Percentiles rank a stretch among this genome's conserved stretches.
These are phyloP conservation scores for Yarrowia galli DNA, from an alignment of 1,139 yeast genomes.

Conservation along the genomic window DNA sequence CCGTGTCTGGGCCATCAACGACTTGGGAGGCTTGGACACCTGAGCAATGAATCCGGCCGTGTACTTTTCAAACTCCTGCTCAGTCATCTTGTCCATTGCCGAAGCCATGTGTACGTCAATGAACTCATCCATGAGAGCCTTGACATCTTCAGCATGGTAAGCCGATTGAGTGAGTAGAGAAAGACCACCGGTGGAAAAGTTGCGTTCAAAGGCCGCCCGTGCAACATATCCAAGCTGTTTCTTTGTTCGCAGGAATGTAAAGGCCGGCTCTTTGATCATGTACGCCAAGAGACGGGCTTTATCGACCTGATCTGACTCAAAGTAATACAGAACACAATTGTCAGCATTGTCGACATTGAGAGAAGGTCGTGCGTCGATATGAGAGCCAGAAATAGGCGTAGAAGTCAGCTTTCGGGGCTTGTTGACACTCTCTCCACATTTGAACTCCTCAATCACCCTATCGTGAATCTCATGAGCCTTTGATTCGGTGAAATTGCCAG, in stretches of 20 bases:
- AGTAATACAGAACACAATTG: conserved; percentile 23
- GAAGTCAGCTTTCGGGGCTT: not conserved
- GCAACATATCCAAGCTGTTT: conserved; percentile 94
- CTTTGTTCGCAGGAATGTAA: conserved; percentile 85
- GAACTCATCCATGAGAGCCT: conserved; percentile 76
- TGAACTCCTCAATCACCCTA: not conserved
- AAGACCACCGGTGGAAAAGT: conserved; percentile 77
- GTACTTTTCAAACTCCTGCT: conserved; percentile 66
- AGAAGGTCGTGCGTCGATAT: not conserved
- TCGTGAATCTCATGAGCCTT: conserved; percentile 11
- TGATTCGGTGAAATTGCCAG: conserved; percentile 4
- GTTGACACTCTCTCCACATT: not conserved
- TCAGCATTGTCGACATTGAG: conserved; percentile 5
- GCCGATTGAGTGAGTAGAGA: conserved; percentile 86
- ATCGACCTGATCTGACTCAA: not conserved
- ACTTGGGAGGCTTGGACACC: conserved; percentile 40
- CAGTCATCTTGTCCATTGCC: conserved; percentile 47
- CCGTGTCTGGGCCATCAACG: not conserved
- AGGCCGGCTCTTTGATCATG: conserved; percentile 83
- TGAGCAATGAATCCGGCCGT: conserved; percentile 70
- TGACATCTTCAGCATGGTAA: conserved; percentile 73
- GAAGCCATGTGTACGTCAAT: conserved; percentile 52
- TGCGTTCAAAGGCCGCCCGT: conserved; percentile 71
- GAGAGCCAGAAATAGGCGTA: not conserved
- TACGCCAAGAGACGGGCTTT: conserved; percentile 57